Percentiles rank a stretch among this genome's conserved stretches.
Evolutionary conservation across 768 basidiomycete species (phyloP).

Genomic region (Coprinopsis sp.): DNA sequence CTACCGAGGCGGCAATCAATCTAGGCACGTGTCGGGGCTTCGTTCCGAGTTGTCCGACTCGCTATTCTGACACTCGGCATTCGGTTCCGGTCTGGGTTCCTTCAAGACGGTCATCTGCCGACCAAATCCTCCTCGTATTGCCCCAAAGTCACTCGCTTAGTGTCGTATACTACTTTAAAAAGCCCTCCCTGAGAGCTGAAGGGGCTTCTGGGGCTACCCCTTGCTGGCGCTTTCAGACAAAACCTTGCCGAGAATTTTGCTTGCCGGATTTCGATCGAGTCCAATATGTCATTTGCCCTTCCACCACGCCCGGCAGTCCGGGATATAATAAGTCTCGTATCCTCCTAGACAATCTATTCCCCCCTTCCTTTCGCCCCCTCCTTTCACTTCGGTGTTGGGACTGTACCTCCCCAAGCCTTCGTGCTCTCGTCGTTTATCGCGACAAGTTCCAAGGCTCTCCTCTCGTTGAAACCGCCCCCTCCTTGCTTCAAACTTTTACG

Average conservation of each 20-base stretch:
- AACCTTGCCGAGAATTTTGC: no score
- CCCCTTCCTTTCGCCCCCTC: slow-evolving; percentile 1
- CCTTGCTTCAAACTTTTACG: neutral
- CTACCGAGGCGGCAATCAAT: neutral
- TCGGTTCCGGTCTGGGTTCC: no score
- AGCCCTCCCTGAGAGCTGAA: no score
- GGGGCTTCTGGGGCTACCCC: no score
- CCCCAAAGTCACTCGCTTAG: no score
- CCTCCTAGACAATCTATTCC: slow-evolving; percentile 5
- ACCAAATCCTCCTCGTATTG: no score
- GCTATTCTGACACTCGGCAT: no score
- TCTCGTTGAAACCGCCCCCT: neutral
- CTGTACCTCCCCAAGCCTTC: neutral
- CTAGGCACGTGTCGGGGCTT: neutral
- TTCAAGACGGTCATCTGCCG: no score
- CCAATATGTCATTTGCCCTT: slow-evolving; percentile 5
- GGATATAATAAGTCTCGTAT: slow-evolving; percentile 7
- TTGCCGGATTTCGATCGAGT: slow-evolving; percentile 3
- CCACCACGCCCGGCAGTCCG: slow-evolving; percentile 12
- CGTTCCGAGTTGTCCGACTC: no score
- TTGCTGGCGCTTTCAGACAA: no score
- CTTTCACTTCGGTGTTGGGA: slow-evolving; percentile 1
- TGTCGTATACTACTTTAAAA: no score
- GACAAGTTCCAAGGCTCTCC: neutral
- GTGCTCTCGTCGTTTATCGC: neutral